Evolutionary conservation across 169 alveolate species (phyloP).

Genomic region (Perkinsus chesapeaki): DNA sequence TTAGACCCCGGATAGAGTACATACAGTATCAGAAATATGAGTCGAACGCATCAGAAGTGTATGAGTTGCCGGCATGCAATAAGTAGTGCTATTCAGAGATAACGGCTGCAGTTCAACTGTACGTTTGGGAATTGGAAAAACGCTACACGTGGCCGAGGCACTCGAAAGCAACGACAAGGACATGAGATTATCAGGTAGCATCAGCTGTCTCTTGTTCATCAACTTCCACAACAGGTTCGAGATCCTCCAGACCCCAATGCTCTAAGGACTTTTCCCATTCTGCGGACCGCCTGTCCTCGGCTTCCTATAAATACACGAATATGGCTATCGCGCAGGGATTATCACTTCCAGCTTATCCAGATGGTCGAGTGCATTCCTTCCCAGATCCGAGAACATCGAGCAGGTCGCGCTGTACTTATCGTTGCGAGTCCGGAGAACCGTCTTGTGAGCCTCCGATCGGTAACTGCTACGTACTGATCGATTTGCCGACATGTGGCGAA

Average conservation of each 20-base stretch:
- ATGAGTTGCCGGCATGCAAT: no score
- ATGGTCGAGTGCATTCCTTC: background rate
- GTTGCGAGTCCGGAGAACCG: background rate
- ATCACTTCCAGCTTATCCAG: background rate
- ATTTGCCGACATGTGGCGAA: background rate
- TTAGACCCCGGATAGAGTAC: no score
- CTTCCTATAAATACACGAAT: background rate
- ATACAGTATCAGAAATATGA: no score
- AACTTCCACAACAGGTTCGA: background rate
- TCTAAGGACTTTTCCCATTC: background rate
- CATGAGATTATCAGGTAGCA: no score
- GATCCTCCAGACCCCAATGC: background rate
- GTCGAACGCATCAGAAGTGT: no score
- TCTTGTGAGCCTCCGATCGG: background rate
- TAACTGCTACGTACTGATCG: background rate
- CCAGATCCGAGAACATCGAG: background rate
- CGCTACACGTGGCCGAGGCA: no score
- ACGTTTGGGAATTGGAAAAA: no score
- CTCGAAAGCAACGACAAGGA: no score
- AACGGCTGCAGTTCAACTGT: no score
- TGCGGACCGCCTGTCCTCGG: background rate
- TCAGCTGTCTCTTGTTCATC: no score
- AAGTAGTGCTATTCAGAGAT: no score
- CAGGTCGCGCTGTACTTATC: background rate
- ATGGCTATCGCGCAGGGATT: background rate